Base-by-base conservation (phyloP, 2,329 filamentous ascomycete genomes). In the Colletotrichum abscissum region DNA sequence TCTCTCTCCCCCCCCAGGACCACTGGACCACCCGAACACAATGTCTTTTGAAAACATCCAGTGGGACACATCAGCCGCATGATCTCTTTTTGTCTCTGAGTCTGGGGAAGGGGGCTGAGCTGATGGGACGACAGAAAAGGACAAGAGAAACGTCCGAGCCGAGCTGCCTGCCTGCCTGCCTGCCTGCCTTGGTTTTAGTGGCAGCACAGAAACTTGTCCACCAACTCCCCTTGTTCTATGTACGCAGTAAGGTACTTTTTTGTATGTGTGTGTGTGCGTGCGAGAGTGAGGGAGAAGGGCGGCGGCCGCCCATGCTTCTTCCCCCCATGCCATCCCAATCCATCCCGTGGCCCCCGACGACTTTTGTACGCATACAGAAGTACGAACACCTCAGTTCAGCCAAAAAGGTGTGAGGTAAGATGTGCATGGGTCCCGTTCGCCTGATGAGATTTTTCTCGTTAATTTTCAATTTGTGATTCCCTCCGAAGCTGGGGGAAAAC, bases 281-380 rank as follows among this genome's bases (percentile, higher is more conserved):
- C 0, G 5, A 42, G 14, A 42, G 38, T 6, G 38, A 42, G 14
- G 30, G 30, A 33, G 30, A 33, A 30, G 30, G 38, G 55, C 56
- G 65, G 57, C 57, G 14, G 66, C 66, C 66, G 58, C 57, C 56
- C 63, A 57, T 63, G 46, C 28, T 26, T 24, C 46, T 54, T 26
- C 46, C 9, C 33, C 26, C 33, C 26, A 19, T 38, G 42, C 46
- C 33, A 46, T 19, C 63, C 55, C 38, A 46, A 52, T 28, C 60
- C 12, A 33, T 63, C 28, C 42, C 14, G 30, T 42, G 7, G 24
- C 52, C 56, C 60, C 42, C 42, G 42, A n/a, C 42, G 42, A 19
- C 16, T 49, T 19, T 9, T 7, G 42, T 19, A 49, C 42, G 42
- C 7, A 49, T 49, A n/a, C 42, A 49, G 42, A n/a, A 49, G 42